Evolutionary conservation across 164 flowering plant genomes (phyloP).

Genomic region (Vitis cinerea): DNA sequence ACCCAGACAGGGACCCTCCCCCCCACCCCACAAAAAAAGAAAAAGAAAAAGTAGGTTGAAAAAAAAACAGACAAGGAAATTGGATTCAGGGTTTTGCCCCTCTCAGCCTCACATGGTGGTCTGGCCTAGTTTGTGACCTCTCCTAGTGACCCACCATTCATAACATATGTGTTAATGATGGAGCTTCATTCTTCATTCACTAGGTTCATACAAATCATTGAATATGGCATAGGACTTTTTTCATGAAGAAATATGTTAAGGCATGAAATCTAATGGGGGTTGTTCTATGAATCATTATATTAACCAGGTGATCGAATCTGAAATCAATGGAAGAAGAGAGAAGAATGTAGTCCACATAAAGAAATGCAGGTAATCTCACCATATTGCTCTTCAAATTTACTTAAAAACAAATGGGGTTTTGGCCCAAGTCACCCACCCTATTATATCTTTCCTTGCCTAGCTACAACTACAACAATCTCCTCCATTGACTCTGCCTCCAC

Average conservation of each 20-base stretch:
- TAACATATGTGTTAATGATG: no score
- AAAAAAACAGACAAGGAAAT: no score
- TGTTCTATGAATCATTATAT: no score
- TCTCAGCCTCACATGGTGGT: neutral
- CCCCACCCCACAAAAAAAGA: no score
- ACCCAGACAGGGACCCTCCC: no score
- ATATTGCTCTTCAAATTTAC: neutral
- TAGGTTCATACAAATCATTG: no score
- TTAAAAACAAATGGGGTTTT: neutral
- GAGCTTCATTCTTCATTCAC: no score
- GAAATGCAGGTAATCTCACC: conserved; percentile 81
- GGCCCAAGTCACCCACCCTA: conserved; percentile 15
- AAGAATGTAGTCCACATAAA: conserved; percentile 70
- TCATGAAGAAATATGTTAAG: neutral
- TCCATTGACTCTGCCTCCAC: conserved; percentile 6
- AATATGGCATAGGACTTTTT: no score
- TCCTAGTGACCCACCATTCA: no score
- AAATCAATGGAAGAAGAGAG: conserved; percentile 65
- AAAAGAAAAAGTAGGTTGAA: no score
- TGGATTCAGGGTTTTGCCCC: neutral
- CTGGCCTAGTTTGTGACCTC: no score
- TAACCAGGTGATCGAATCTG: conserved; percentile 69
- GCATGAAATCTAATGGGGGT: conserved; percentile 2
- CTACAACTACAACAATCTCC: neutral
- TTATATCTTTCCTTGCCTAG: neutral